phyloP scores from a whole-genome alignment of 805 yeast species.

The Metschnikowia proteae region DNA sequence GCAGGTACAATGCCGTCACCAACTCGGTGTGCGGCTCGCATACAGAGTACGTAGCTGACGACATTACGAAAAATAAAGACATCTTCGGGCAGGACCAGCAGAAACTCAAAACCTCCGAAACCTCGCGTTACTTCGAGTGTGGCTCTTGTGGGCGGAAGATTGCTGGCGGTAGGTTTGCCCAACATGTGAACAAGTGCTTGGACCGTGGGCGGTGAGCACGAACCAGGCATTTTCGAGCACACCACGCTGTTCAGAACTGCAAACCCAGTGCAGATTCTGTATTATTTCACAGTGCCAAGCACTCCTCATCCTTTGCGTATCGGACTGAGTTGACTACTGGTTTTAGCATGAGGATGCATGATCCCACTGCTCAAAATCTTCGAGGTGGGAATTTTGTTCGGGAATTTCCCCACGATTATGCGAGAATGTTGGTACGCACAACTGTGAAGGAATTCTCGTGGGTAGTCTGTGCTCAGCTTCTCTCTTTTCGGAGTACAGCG shows the following conservation, averaged over 20 bases:
- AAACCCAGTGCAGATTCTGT: no score
- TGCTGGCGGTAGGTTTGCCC: slow-evolving; percentile 90
- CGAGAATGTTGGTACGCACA: neutral
- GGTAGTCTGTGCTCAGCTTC: neutral
- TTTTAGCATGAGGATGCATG: neutral
- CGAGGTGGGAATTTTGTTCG: neutral
- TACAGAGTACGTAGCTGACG: neutral
- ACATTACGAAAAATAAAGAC: slow-evolving; percentile 26
- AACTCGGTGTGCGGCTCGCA: slow-evolving; percentile 1
- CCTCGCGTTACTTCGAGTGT: slow-evolving; percentile 66
- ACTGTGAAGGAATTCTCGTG: neutral
- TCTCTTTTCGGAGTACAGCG: neutral
- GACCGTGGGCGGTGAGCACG: slow-evolving; percentile 54
- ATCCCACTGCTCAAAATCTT: neutral
- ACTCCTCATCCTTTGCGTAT: neutral
- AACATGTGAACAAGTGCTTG: slow-evolving; percentile 85
- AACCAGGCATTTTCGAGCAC: neutral
- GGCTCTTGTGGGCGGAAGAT: slow-evolving; percentile 79
- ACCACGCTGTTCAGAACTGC: no score
- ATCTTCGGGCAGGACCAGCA: slow-evolving; percentile 49
- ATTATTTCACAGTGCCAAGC: neutral
- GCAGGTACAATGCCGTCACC: slow-evolving; percentile 6
- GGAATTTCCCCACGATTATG: neutral
- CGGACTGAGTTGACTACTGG: neutral
- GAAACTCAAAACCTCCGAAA: slow-evolving; percentile 42